Conservation (phyloP, 225 moss, liverwort and hornwort species). For the Bryum argenteum region DNA sequence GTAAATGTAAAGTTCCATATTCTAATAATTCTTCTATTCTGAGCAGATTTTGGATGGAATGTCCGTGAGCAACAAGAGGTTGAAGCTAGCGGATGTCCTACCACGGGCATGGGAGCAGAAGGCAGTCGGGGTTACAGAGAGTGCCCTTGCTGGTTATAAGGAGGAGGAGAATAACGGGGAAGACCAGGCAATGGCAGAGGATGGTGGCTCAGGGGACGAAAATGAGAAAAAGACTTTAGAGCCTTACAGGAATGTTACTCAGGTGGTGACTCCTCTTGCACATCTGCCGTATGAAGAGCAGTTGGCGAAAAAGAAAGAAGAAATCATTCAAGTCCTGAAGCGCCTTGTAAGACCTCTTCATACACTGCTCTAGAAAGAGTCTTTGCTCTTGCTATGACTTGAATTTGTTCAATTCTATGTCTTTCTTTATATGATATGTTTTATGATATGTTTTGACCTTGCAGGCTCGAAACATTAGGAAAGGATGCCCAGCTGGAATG, state of each 20-base stretch:
- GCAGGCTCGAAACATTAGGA: constrained; percentile 88
- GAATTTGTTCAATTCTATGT: neutral
- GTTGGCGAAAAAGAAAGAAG: constrained; percentile 76
- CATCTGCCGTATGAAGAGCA: constrained; percentile 81
- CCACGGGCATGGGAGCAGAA: constrained; percentile 93
- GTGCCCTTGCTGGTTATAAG: constrained; percentile 47
- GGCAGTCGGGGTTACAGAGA: constrained; percentile 49
- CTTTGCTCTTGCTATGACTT: neutral
- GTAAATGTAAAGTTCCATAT: neutral
- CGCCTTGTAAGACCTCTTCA: constrained; percentile 68
- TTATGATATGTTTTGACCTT: constrained; percentile 4
- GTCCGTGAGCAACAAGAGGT: constrained; percentile 61
- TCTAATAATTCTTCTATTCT: constrained; percentile 17
- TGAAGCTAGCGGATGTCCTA: constrained; percentile 81
- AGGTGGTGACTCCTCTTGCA: constrained; percentile 93
- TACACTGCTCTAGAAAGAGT: neutral
- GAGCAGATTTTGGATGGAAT: constrained; percentile 84
- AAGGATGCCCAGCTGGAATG: constrained; percentile 76
- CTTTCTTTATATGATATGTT: constrained; percentile 7
- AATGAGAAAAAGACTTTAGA: constrained; percentile 44
- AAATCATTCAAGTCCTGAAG: constrained; percentile 81
- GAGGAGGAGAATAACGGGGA: constrained; percentile 37
- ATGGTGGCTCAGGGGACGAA: constrained; percentile 58
- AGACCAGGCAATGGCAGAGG: constrained; percentile 44
- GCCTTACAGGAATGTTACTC: constrained; percentile 76